Conservation (phyloP, 768 basidiomycete species). For the Boletus rubroflammeus region DNA sequence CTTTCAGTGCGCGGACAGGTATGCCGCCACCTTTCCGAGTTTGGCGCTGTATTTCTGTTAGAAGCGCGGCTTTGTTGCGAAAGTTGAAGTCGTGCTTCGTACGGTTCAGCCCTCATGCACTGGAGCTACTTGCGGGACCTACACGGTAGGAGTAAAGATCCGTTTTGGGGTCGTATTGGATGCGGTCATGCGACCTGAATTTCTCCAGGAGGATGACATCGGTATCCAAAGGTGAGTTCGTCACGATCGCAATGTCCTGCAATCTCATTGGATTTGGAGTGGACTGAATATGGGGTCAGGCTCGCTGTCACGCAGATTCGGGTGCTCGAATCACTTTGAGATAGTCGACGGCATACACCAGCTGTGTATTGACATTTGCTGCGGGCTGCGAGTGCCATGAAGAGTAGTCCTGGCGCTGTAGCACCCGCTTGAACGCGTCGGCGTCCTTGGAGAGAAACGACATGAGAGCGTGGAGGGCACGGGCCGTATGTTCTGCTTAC, state of each 20-base stretch:
- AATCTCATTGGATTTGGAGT: conserved; percentile 80
- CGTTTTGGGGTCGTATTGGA: conserved; percentile 78
- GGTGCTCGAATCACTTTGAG: conserved; percentile 55
- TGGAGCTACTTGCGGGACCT: conserved; percentile 15
- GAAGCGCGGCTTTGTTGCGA: conserved; percentile 75
- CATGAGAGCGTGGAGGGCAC: conserved; percentile 45
- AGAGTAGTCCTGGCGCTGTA: conserved; percentile 62
- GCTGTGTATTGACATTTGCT: conserved; percentile 82
- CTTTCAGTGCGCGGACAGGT: conserved; percentile 78
- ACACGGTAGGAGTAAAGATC: conserved; percentile 87
- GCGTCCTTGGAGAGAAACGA: conserved; percentile 66
- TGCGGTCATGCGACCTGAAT: conserved; percentile 77
- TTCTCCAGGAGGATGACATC: conserved; percentile 71
- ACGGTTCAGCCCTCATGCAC: conserved; percentile 4
- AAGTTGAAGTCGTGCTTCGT: conserved; percentile 81
- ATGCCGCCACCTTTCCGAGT: conserved; percentile 83
- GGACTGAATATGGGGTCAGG: conserved; percentile 35
- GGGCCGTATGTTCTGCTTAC: too few species aligned
- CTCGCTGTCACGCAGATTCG: conserved; percentile 4
- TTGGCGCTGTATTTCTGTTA: conserved; percentile 83
- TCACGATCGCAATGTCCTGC: conserved; percentile 82
- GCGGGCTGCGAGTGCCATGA: conserved; percentile 89
- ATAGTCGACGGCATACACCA: conserved; percentile 79
- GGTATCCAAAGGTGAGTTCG: conserved; percentile 71
- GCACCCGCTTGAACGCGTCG: conserved; percentile 62